Percentiles rank a stretch among this genome's conserved stretches.
These are phyloP conservation scores for Chaetomium strumarium DNA, from an alignment of 2,329 filamentous ascomycete genomes.

Conservation along the genomic window DNA sequence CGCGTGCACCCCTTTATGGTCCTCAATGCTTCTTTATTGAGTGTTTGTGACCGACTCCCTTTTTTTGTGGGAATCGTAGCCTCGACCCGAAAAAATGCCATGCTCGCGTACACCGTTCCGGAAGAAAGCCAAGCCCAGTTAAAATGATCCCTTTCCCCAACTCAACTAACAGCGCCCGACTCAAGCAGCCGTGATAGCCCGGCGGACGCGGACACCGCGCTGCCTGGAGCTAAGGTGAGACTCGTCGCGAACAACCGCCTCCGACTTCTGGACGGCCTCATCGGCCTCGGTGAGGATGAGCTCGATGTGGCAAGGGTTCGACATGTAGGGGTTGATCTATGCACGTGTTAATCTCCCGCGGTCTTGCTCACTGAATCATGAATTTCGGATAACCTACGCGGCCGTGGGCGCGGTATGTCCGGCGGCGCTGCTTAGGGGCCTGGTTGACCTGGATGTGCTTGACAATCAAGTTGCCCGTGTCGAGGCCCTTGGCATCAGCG, in stretches of 20 bases:
- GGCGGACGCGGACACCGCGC: constrained; percentile 65
- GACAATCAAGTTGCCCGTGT: constrained; percentile 94
- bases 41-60: constrained; percentile 27
- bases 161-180: constrained; percentile 23
- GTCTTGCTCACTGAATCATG: neutral
- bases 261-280: constrained; percentile 90
- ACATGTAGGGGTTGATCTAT: constrained; percentile 99
- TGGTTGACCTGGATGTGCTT: constrained; percentile 99
- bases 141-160: constrained; percentile 36
- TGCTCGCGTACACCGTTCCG: constrained; percentile 34
- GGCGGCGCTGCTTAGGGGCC: constrained; percentile 97
- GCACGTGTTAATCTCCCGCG: constrained; percentile 26
- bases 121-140: constrained; percentile 32
- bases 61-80: constrained; percentile 31
- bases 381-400: constrained; percentile 66
- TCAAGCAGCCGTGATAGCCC: constrained; percentile 62
- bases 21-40: constrained; percentile 29
- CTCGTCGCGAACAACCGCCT: constrained; percentile 58
- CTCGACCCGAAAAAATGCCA: constrained; percentile 34
- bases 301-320: constrained; percentile 99
- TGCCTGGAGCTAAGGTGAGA: constrained; percentile 82
- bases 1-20: constrained; percentile 17
- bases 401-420: constrained; percentile 99
- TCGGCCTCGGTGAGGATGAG: constrained; percentile 97
- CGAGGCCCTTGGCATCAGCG: constrained; percentile 93